Evolutionary conservation across 345 rosid species (phyloP), one percentile per base, ranked within the genome.

Genomic region (Aegle marmelos): DNA sequence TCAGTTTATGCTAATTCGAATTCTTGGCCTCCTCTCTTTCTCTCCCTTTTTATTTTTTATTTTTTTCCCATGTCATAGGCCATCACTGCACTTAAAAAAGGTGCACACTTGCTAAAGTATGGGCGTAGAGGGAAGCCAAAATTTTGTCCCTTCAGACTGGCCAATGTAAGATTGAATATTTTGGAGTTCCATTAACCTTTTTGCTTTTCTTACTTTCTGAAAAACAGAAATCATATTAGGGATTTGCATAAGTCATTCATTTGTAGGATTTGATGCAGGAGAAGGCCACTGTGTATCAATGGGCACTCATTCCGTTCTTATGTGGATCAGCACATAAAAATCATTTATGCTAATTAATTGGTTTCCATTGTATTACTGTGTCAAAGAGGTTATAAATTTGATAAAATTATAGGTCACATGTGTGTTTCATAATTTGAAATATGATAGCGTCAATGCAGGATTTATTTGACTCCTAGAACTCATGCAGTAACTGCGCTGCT

Each of bases 41-140:
- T 9, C 45, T 9, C 45, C 9, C 45, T 39, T 39, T 39, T 39
- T 39, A 39, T 11, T 45, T 11, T 45, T 45, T 13, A 0, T 45
- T 45, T 45, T 75, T 65, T 21, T 76, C 68, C 45, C 76, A 76
- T 75, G 63, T 25, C 28, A 79, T 89, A 90, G 97, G 94, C 94
- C 76, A 88, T 90, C 84, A 92, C 94, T 37, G 91, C 97, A 66
- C 85, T 92, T 39, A 92, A 90, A 85, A 92, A 90, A 75, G 97
- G 97, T 54, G 93, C 97, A 24, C 83, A 79, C 68, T 83, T 92
- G 83, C 91, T 92, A 77, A 92, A 92, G 86, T 90, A 92, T 78
- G 97, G 97, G 67, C 89, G 97, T 57, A 87, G 94, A 76, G 97
- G 97, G 76, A 92, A 92, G 81, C 97, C 94, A 70, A 92, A 90